Evolutionary conservation across 148 eudicot genomes (phyloP), one percentile per base, ranked within the genome.

Genomic region (Rhododendron ovatum): DNA sequence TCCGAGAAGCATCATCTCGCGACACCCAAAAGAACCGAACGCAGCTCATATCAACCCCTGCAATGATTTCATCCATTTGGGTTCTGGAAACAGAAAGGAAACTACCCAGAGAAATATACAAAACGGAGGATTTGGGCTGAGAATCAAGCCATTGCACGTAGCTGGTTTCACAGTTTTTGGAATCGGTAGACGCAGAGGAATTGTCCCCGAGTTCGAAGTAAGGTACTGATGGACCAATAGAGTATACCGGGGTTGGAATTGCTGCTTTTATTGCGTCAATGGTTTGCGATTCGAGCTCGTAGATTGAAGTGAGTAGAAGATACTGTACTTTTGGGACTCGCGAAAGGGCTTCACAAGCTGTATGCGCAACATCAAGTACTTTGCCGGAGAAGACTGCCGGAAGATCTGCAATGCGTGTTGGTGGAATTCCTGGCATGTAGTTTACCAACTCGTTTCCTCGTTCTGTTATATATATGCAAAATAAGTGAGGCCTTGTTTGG

Each of bases 91-190:
- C 88, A 1, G 93, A 92, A 28, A 94, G 92, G 74, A 91, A 91
- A 84, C 95, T 93, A 59, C 98, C 98, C 73, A 87, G 88, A 13
- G 96, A 93, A 30, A 93, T 83, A 80, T 93, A 93, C 80, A 93
- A 65, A 15, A 92, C 95, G 0, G 95, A 93, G 17, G 59, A 78
- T 18, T 85, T 39, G 51, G 92, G 91, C n/a, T 91, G 92, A 24
- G 86, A 43, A 84, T 91, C 87, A 28, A 91, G 55, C 94, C 94
- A 92, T 43, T 82, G 63, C 75, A 91, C 67, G 86, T 92, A 92
- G 80, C 53, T 50, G 39, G 84, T 43, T 71, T 43, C 55, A 4
- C 50, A 22, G 0, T 43, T 43, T 13, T 43, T 4, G 30, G 8
- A 10, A 41, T 10, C 30, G 43, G 28, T 20, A 28, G 61, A 63